Conservation (phyloP, 1,139 yeast species). For the Yamadazyma triangularis region DNA sequence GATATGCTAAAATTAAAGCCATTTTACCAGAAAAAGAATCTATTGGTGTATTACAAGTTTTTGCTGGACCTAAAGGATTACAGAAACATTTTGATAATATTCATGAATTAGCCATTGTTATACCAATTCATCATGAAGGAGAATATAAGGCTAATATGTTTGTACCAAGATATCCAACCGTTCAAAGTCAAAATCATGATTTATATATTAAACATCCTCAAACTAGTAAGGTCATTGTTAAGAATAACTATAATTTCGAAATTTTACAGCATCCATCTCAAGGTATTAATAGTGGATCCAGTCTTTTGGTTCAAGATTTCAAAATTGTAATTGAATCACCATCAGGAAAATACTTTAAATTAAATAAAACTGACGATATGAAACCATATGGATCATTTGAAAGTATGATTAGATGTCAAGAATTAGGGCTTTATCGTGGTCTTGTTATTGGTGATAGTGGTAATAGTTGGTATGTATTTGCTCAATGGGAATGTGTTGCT, state of each 20-base stretch:
- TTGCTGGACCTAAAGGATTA: conserved; percentile 64
- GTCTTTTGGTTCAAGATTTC: conserved; percentile 36
- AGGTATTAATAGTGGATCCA: conserved; percentile 41
- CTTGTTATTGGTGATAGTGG: conserved; percentile 77
- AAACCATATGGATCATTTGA: conserved; percentile 55
- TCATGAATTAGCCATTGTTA: conserved; percentile 69
- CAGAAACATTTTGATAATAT: conserved; percentile 56
- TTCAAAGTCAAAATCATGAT: conserved; percentile 66
- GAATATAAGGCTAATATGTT: conserved; percentile 51
- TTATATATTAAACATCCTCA: conserved; percentile 85
- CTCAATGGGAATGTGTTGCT: conserved; percentile 75
- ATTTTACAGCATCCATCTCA: conserved; percentile 61
- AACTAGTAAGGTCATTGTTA: conserved; percentile 52
- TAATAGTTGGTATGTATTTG: conserved; percentile 83
- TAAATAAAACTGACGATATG: conserved; percentile 44
- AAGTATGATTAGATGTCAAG: conserved; percentile 55
- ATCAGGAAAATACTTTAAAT: conserved; percentile 68
- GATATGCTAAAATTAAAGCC: conserved; percentile 78
- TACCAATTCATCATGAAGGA: conserved; percentile 79
- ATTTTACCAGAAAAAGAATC: conserved; percentile 63
- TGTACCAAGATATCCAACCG: conserved; percentile 70
- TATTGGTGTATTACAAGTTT: conserved; percentile 72
- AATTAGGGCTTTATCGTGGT: conserved; percentile 79
- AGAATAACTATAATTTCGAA: conserved; percentile 60
- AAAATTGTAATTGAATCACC: conserved; percentile 79